Percentiles rank a stretch among this genome's conserved stretches.
Evolutionary conservation across 2,329 filamentous ascomycete species (phyloP).

Genomic region (Arthrobotrys conoides): DNA sequence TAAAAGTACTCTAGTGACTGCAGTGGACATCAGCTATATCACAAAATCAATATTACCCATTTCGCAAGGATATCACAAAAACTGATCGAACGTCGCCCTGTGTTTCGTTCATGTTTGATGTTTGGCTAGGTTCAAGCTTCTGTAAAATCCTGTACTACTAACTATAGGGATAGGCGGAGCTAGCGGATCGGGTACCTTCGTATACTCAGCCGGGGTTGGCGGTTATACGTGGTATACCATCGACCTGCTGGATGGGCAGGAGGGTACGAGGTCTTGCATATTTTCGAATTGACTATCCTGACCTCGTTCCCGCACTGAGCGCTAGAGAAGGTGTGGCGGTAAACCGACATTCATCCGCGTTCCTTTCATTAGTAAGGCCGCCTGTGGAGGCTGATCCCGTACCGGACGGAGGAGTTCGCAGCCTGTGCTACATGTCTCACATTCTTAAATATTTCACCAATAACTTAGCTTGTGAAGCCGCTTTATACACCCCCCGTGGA

Average conservation of each 20-base stretch:
- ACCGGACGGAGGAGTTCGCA: background rate
- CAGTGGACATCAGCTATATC: background rate
- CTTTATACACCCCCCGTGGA: background rate
- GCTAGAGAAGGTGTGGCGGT: constrained; percentile 21
- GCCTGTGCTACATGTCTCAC: constrained; percentile 17
- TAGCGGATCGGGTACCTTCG: constrained; percentile 10
- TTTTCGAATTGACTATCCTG: background rate
- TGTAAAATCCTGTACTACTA: background rate
- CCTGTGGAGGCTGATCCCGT: constrained; percentile 7
- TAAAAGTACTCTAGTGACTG: background rate
- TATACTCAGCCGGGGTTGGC: constrained; percentile 11
- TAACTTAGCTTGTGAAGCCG: background rate
- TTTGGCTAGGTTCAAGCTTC: background rate
- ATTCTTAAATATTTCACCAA: constrained; percentile 29
- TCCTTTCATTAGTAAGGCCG: background rate
- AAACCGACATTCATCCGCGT: constrained; percentile 11
- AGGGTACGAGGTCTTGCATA: background rate
- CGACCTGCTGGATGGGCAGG: background rate
- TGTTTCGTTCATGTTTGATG: constrained; percentile 22
- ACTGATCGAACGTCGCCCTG: constrained; percentile 4
- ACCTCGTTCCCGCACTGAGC: background rate
- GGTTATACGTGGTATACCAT: constrained; percentile 3
- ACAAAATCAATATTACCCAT: background rate
- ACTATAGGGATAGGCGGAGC: background rate
- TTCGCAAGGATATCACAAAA: background rate